Evolutionary conservation across 2,329 filamentous ascomycete genomes (phyloP).

Genomic region (Ascomycota sp.): DNA sequence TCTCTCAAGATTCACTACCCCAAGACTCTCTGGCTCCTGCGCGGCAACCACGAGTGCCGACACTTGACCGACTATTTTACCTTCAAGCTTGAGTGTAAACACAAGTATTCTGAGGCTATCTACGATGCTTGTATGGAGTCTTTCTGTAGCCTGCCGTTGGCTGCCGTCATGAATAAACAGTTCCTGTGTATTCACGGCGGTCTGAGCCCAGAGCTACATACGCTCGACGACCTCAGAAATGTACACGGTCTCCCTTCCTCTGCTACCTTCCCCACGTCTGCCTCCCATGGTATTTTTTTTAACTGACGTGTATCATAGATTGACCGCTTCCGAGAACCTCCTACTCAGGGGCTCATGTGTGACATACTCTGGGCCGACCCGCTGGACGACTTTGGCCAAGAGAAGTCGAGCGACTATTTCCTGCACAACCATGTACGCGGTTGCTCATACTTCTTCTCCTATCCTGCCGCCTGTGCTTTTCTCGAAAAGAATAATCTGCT

Average conservation of each 20-base stretch:
- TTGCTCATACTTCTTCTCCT: slow-evolving; percentile 98
- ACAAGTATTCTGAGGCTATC: slow-evolving; percentile 91
- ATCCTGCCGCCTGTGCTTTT: slow-evolving; percentile 89
- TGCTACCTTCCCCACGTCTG: too few species aligned
- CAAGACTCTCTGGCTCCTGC: slow-evolving; percentile 85
- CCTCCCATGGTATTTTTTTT: too few species aligned
- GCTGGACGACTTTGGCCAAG: slow-evolving; percentile 92
- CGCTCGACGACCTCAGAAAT: slow-evolving; percentile 75
- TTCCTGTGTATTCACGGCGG: slow-evolving; percentile 97
- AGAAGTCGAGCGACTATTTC: slow-evolving; percentile 95
- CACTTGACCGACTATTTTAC: slow-evolving; percentile 99
- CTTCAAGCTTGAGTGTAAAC: slow-evolving; percentile 98
- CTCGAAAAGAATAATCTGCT: slow-evolving; percentile 97
- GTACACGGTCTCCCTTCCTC: slow-evolving; percentile 20
- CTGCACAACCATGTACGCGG: slow-evolving; percentile 95
- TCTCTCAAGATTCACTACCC: slow-evolving; percentile 97
- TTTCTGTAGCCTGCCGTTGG: slow-evolving; percentile 80
- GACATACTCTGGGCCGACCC: slow-evolving; percentile 98
- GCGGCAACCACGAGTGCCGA: slow-evolving; percentile 94
- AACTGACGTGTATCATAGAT: slow-evolving; percentile 32
- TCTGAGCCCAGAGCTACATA: slow-evolving; percentile 85
- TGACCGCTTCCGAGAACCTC: slow-evolving; percentile 91
- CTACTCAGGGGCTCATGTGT: slow-evolving; percentile 95
- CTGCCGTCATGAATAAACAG: slow-evolving; percentile 99
- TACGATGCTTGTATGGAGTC: slow-evolving; percentile 98